phyloP scores from a whole-genome alignment of 1,284 basidiomycete genomes.

The Schizopora paradoxa region DNA sequence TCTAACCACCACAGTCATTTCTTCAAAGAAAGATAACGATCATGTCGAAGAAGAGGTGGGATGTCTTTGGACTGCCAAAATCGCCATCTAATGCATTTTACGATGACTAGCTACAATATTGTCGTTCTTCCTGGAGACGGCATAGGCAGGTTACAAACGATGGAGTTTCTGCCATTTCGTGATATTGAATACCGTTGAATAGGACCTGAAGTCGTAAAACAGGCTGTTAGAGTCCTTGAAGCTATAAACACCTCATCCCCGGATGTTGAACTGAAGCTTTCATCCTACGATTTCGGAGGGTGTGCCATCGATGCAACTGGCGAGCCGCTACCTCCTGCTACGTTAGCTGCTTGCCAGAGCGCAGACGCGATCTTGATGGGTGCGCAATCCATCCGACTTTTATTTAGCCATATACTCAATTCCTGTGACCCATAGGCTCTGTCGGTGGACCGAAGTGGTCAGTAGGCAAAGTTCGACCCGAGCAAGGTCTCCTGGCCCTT shows the following conservation, averaged over 20 bases:
- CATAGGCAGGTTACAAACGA: conserved; percentile 63
- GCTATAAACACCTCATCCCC: conserved; percentile 58
- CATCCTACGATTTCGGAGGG: conserved; percentile 85
- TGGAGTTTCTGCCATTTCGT: not conserved
- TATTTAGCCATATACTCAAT: conserved; percentile 8
- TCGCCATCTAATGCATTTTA: conserved; percentile 3
- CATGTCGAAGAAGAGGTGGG: conserved; percentile 40
- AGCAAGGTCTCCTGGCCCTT: conserved; percentile 87
- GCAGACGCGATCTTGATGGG: conserved; percentile 94
- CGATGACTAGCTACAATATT: conserved; percentile 67
- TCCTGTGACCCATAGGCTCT: conserved; percentile 52
- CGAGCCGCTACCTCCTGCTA: conserved; percentile 80
- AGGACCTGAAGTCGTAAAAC: conserved; percentile 93
- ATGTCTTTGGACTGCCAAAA: conserved; percentile 9
- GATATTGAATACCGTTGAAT: conserved; percentile 11
- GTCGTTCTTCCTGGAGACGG: conserved; percentile 93
- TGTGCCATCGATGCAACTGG: conserved; percentile 87
- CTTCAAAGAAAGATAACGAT: no score
- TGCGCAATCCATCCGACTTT: conserved; percentile 25
- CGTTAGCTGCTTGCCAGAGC: conserved; percentile 80
- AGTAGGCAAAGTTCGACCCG: conserved; percentile 89
- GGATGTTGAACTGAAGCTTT: conserved; percentile 70
- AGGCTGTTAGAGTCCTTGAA: conserved; percentile 85
- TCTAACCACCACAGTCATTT: no score
- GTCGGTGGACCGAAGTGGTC: conserved; percentile 99